phyloP scores from a whole-genome alignment of 2,329 filamentous ascomycete genomes.

The Ilyonectria robusta region DNA sequence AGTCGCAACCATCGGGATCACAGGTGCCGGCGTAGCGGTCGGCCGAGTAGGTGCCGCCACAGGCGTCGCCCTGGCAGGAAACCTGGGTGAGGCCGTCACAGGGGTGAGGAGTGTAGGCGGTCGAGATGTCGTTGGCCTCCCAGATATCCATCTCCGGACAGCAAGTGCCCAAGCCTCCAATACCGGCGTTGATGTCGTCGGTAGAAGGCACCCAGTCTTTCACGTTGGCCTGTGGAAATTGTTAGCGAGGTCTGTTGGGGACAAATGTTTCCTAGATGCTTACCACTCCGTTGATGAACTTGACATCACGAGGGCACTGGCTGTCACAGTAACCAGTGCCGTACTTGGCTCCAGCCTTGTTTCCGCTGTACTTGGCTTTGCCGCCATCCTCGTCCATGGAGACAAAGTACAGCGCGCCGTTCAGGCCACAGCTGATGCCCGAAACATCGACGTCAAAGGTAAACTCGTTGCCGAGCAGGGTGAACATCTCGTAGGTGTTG shows the following conservation, averaged over 20 bases:
- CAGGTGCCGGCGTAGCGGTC: constrained; percentile 74
- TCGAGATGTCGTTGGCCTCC: constrained; percentile 77
- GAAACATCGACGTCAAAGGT: constrained; percentile 82
- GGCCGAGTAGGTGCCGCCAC: constrained; percentile 66
- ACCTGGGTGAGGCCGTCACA: constrained; percentile 66
- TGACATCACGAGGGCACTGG: constrained; percentile 69
- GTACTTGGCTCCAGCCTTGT: constrained; percentile 70
- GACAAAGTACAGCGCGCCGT: constrained; percentile 79
- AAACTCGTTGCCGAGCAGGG: constrained; percentile 77
- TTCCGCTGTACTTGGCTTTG: constrained; percentile 63
- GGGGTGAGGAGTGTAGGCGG: constrained; percentile 76
- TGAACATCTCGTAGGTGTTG: constrained; percentile 75
- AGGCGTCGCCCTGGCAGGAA: constrained; percentile 65
- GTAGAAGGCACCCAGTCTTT: constrained; percentile 66
- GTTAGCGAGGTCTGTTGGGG: background rate
- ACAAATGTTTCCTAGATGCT: constrained; percentile 26
- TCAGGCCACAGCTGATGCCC: constrained; percentile 77
- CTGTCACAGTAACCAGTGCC: constrained; percentile 70
- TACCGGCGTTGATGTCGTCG: constrained; percentile 69
- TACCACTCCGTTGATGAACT: constrained; percentile 70
- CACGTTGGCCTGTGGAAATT: constrained; percentile 61
- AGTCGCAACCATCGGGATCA: constrained; percentile 79
- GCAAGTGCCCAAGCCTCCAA: constrained; percentile 68
- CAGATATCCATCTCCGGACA: constrained; percentile 75
- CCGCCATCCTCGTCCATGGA: constrained; percentile 74